Base-by-base conservation (phyloP, 768 basidiomycete genomes). In the Cyathus striatus region DNA sequence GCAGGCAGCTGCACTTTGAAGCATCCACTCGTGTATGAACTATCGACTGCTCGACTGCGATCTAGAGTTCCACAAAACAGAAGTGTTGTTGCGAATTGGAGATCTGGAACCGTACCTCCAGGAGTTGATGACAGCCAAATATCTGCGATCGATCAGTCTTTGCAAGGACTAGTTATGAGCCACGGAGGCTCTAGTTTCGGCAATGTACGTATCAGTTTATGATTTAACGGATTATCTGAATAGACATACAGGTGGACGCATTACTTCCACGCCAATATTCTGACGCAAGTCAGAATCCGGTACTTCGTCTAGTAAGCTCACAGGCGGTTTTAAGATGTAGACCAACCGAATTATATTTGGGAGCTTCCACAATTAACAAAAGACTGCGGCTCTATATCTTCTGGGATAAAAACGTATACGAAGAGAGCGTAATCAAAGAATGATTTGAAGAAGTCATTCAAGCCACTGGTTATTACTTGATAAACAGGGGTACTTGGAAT, bases 21-120 rank as follows among this genome's bases (percentile, higher is more conserved):
- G 1, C 70, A 78, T 43, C 79, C 77, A 1, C 54, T 79, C 20
- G 67, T 75, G 36, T 52, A 70, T 30, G 76, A 79, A 40, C 57
- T 78, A 4, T 52, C 54, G 2, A 53, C 38, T 0, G 52, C 61
- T 4, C 48, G 49, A 10, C 43, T 60, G 2, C 53, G 56, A 32
- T 48, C 44, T 5, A 59, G 59, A 2, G 38, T 68, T 6, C 46
- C 59, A 13, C 51, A 57, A 41, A 18, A 14, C 14, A 37, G 14
- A 12, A 23, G 20, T 20, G 20, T 10, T 10, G 18, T 18, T 20
- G 10, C 13, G 18, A 37, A 18, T n/a, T 37, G 35, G 35, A 14
- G 18, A 37, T 10, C 14, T n/a, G 35, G 35, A 10, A 20, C 12
- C 10, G 20, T 37, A n/a, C 45, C 41, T 4, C 17, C 41, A 23